phyloP scores from a whole-genome alignment of 345 rosid genomes.

The Brassica incana region DNA sequence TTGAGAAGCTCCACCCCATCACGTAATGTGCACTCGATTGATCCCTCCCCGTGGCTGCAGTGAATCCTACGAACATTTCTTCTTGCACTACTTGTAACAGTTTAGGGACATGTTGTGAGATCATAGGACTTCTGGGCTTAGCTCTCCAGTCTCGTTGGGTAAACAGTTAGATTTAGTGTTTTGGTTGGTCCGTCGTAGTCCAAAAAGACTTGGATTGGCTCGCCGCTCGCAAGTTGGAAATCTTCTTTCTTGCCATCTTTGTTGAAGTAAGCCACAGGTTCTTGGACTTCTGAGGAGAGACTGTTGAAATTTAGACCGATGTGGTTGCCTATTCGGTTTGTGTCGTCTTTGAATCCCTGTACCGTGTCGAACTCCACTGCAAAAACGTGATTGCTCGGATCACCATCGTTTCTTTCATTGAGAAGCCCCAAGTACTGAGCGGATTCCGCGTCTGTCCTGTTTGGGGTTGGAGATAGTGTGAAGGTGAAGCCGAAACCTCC shows the following conservation, averaged over 20 bases:
- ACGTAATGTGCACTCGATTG: constrained; percentile 57
- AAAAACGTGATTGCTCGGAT: constrained; percentile 42
- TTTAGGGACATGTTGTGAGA: background rate
- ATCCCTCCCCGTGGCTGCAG: constrained; percentile 54
- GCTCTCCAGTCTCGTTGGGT: constrained; percentile 23
- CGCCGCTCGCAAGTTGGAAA: constrained; percentile 36
- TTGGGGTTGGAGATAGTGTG: constrained; percentile 44
- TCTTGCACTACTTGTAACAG: constrained; percentile 29
- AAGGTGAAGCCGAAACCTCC: constrained; percentile 68
- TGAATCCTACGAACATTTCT: constrained; percentile 57
- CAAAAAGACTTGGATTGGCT: constrained; percentile 47
- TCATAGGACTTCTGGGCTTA: constrained; percentile 42
- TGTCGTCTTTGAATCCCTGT: constrained; percentile 46
- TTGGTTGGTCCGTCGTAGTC: constrained; percentile 44
- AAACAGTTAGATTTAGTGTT: constrained; percentile 40
- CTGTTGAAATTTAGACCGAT: constrained; percentile 56
- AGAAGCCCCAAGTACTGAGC: constrained; percentile 58
- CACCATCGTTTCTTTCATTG: constrained; percentile 26
- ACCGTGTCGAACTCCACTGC: constrained; percentile 68
- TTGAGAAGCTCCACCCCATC: constrained; percentile 62
- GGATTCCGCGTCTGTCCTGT: constrained; percentile 35
- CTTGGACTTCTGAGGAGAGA: constrained; percentile 23
- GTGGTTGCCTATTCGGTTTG: constrained; percentile 44
- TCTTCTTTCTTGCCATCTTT: constrained; percentile 27
- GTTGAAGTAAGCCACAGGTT: constrained; percentile 32